A percentile compares a stretch with the other conserved stretches of the same genome.
Evolutionary conservation across 1,139 yeast species (phyloP).

Genomic region (Geotrichum europaeum): DNA sequence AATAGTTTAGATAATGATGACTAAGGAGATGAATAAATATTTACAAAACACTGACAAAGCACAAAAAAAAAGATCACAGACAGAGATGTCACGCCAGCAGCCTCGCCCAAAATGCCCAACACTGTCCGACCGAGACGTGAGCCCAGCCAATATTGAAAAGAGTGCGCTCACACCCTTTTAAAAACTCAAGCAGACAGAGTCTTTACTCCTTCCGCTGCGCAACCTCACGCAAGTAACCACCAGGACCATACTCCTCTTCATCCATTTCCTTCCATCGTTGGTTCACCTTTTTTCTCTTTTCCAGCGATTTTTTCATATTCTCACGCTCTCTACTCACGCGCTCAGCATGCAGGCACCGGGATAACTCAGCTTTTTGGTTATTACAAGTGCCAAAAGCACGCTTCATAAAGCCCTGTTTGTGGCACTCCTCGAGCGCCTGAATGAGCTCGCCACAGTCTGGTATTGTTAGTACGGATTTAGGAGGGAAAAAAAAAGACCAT

Average conservation of each 20-base stretch:
- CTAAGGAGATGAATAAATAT: background rate
- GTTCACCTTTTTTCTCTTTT: slow-evolving; percentile 50
- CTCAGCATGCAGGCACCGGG: slow-evolving; percentile 73
- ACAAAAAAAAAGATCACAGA: background rate
- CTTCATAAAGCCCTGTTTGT: slow-evolving; percentile 59
- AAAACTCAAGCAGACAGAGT: background rate
- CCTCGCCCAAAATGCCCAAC: no score
- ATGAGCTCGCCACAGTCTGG: slow-evolving; percentile 72
- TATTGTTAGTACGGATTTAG: background rate
- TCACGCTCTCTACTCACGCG: slow-evolving; percentile 62
- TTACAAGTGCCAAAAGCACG: slow-evolving; percentile 85
- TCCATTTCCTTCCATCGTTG: slow-evolving; percentile 54
- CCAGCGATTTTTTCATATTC: slow-evolving; percentile 46
- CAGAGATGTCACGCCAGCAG: background rate
- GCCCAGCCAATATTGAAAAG: background rate
- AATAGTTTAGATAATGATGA: background rate
- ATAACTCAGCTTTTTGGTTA: slow-evolving; percentile 71
- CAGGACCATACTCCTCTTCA: slow-evolving; percentile 79
- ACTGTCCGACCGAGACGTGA: no score
- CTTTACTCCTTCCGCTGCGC: slow-evolving; percentile 20
- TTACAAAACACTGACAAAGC: background rate
- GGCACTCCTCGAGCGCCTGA: slow-evolving; percentile 87
- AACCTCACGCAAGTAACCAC: slow-evolving; percentile 62
- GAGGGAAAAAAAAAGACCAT: background rate
- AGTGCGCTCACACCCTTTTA: background rate